A percentile compares a stretch with the other conserved stretches of the same genome.
These are phyloP conservation scores for Candida taoyuanica DNA, from an alignment of 805 yeast genomes.

Conservation along the genomic window DNA sequence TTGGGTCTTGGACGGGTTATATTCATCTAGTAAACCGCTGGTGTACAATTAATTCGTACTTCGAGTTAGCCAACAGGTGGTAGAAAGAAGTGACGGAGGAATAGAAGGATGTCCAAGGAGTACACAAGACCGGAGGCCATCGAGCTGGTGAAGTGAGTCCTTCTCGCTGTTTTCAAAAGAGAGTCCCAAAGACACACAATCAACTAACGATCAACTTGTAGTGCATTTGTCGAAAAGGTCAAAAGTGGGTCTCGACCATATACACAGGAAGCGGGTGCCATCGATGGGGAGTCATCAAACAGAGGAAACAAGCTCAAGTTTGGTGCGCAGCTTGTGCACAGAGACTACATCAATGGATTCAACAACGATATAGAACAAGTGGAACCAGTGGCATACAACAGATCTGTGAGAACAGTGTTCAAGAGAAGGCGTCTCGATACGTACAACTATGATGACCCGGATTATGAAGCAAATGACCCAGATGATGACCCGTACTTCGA, in stretches of 20 bases:
- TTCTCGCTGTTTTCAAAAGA: too few species aligned
- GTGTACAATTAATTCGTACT: too few species aligned
- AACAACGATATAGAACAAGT: slow-evolving; percentile 25
- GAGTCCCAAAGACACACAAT: too few species aligned
- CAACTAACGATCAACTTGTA: too few species aligned
- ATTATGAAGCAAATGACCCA: slow-evolving; percentile 29
- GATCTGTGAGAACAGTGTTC: slow-evolving; percentile 29
- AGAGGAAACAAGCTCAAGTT: slow-evolving; percentile 56
- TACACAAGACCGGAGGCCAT: slow-evolving; percentile 11
- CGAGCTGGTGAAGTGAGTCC: slow-evolving; percentile 14
- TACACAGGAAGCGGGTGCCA: slow-evolving; percentile 13
- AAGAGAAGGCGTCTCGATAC: slow-evolving; percentile 27
- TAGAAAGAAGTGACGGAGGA: too few species aligned
- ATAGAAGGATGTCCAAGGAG: too few species aligned
- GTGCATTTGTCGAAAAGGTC: slow-evolving; percentile 17
- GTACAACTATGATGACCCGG: slow-evolving; percentile 20
- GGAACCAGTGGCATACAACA: slow-evolving; percentile 27
- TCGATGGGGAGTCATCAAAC: slow-evolving; percentile 38
- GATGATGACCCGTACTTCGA: slow-evolving; percentile 42
- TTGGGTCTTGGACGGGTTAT: too few species aligned
- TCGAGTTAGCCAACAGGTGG: too few species aligned
- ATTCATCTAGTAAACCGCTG: too few species aligned
- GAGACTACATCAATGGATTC: slow-evolving; percentile 36
- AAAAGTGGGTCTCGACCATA: slow-evolving; percentile 4
- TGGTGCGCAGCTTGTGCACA: slow-evolving; percentile 43